phyloP scores from a whole-genome alignment of 306 rosid species.

The Abrus pulchellus region DNA sequence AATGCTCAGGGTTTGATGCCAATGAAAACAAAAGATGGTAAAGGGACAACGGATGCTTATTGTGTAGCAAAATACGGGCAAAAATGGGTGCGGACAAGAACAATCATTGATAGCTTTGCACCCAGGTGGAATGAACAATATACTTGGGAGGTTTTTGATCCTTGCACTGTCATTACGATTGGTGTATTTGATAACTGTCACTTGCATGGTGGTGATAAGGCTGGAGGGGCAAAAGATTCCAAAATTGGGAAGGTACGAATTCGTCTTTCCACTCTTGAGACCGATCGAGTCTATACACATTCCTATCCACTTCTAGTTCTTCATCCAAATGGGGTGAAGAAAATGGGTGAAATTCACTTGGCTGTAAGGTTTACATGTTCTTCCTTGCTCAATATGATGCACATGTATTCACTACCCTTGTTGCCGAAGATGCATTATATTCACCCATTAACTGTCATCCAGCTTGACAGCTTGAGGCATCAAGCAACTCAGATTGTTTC shows the following conservation, averaged over 20 bases:
- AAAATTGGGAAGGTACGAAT: slow-evolving; percentile 95
- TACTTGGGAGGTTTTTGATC: slow-evolving; percentile 98
- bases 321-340: slow-evolving; percentile 88
- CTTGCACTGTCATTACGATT: slow-evolving; percentile 93
- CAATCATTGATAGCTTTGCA: slow-evolving; percentile 87
- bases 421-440: slow-evolving; percentile 97
- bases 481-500: slow-evolving; percentile 97
- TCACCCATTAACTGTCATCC: slow-evolving; percentile 87
- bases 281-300: slow-evolving; percentile 92
- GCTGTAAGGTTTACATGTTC: slow-evolving; percentile 97
- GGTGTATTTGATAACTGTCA: slow-evolving; percentile 98
- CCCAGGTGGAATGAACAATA: slow-evolving; percentile 99
- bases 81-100: slow-evolving; percentile 97
- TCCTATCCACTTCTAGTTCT: slow-evolving; percentile 93
- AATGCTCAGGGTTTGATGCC: slow-evolving; percentile 96
- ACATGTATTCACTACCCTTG: slow-evolving; percentile 91
- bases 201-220: slow-evolving; percentile 86
- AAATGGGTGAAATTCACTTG: slow-evolving; percentile 98
- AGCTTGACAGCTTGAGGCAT: slow-evolving; percentile 95
- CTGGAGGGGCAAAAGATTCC: slow-evolving; percentile 72
- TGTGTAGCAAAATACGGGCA: slow-evolving; percentile 97
- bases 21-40: slow-evolving; percentile 85
- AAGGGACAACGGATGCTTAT: slow-evolving; percentile 93
- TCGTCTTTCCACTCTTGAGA: slow-evolving; percentile 95
- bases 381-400: slow-evolving; percentile 96